Evolutionary conservation across 177 flowering plant species (phyloP), one percentile per base, ranked within the genome.

Genomic region (Vitis hybrid): DNA sequence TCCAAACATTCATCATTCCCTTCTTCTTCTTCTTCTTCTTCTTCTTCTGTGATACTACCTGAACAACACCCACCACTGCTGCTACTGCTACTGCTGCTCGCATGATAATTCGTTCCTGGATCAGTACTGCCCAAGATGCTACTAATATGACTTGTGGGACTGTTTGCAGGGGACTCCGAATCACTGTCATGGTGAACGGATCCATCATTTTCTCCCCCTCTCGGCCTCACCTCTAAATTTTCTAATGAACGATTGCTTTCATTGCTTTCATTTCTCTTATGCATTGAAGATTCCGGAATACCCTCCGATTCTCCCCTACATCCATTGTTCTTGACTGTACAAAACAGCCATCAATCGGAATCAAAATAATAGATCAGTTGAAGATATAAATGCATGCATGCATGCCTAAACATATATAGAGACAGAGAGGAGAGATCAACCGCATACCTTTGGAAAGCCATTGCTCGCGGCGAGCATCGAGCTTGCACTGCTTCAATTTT

Each of bases 401-500:
- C 39, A 65, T 4, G n/a, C 11, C 45, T 52, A 8, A 7, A 68
- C 10, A 51, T 15, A 60, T 10, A 67, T 19, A 57, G 3, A 74
- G 13, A 48, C 8, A 39, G 8, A 13, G 18, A 39, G 45, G 29
- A 52, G 11, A 50, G 13, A 60, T 16, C 48, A 19, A 14, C 48
- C 3, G 9, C 70, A 26, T 66, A 90, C 97, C 94, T 82, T 92
- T 92, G 68, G 96, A 88, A 76, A 94, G 97, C 94, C 96, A 94
- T 85, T 92, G 98, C 74, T 90, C 96, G 6, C 98, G 89, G 57
- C 97, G 89, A 31, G 87, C 97, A 74, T 90, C 97, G 7, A 91
- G 89, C 86, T 93, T 93, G 79, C 80, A 80, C 86, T 90, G 98
- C 87, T 90, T 93, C 88, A 91, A 80, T 83, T 94, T 91, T 19